phyloP scores from a whole-genome alignment of 805 yeast species.

The Hanseniaspora hatyaiensis region DNA sequence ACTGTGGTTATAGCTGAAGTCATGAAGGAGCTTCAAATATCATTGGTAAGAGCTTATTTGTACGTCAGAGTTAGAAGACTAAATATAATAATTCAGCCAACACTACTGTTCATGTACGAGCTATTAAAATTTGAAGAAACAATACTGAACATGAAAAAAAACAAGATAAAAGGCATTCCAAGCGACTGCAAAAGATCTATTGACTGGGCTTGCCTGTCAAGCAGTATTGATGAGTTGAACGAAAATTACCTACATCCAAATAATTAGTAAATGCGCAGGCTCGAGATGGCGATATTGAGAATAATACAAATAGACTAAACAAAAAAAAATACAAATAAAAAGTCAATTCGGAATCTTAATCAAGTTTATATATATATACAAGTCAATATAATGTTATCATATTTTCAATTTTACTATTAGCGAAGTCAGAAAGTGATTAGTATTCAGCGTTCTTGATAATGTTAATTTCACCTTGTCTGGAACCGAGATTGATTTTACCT shows the following conservation, averaged over 20 bases:
- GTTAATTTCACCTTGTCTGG: background rate
- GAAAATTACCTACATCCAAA: constrained; percentile 37
- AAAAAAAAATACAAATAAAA: background rate
- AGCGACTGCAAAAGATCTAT: constrained; percentile 41
- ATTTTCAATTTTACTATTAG: no score
- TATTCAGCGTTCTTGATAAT: constrained; percentile 4
- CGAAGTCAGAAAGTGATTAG: background rate
- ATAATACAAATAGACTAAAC: no score
- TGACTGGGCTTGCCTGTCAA: constrained; percentile 80
- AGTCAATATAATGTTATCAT: background rate
- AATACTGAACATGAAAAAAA: constrained; percentile 17
- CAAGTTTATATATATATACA: constrained; percentile 11
- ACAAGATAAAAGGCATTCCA: constrained; percentile 19
- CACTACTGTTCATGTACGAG: constrained; percentile 82
- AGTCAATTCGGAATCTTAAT: no score
- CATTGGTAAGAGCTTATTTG: constrained; percentile 67
- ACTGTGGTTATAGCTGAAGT: constrained; percentile 93
- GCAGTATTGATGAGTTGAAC: constrained; percentile 70
- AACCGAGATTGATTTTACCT: constrained; percentile 2
- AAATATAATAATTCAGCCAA: constrained; percentile 90
- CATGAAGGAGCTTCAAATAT: constrained; percentile 60
- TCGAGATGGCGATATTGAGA: background rate
- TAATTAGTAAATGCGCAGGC: background rate
- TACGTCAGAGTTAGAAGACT: constrained; percentile 81
- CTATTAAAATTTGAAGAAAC: constrained; percentile 45